Percentiles rank a stretch among this genome's conserved stretches.
These are phyloP conservation scores for Hypoxylon sp. DNA, from an alignment of 2,329 filamentous ascomycete species.

Conservation along the genomic window DNA sequence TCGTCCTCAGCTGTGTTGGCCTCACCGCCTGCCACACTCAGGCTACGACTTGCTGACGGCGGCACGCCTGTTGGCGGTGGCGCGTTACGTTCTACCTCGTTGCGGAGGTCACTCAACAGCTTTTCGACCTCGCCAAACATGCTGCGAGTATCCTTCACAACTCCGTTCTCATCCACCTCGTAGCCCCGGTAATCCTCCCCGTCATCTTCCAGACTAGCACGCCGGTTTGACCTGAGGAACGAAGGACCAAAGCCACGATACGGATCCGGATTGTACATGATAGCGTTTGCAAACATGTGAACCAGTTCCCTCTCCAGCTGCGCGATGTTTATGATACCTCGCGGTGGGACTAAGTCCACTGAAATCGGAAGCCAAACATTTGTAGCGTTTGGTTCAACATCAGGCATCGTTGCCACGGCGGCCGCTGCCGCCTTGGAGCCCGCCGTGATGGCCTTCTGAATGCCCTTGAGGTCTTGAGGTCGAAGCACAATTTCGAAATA, in stretches of 20 bases:
- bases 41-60: conserved; percentile 47
- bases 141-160: conserved; percentile 87
- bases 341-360: conserved; percentile 84
- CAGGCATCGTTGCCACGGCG: conserved; percentile 70
- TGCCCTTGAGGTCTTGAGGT: conserved; percentile 82
- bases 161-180: conserved; percentile 82
- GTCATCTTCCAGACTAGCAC: conserved; percentile 52
- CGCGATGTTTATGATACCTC: conserved; percentile 90
- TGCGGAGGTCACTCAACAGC: conserved; percentile 79
- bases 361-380: conserved; percentile 76
- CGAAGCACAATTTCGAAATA: conserved; percentile 80
- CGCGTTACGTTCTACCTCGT: conserved; percentile 68
- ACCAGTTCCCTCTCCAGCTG: conserved; percentile 94
- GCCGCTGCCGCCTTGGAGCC: conserved; percentile 75
- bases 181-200: conserved; percentile 65
- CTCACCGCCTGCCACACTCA: conserved; percentile 56
- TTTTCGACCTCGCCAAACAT: conserved; percentile 93
- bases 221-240: conserved; percentile 63
- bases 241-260: conserved; percentile 75
- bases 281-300: conserved; percentile 96
- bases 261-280: conserved; percentile 96
- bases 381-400: conserved; percentile 67
- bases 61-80: conserved; percentile 52
- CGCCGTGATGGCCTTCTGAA: conserved; percentile 79
- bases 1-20: conserved; percentile 62